Evolutionary conservation across 2,329 filamentous ascomycete species (phyloP).

Genomic region (Orbilia brochopaga): DNA sequence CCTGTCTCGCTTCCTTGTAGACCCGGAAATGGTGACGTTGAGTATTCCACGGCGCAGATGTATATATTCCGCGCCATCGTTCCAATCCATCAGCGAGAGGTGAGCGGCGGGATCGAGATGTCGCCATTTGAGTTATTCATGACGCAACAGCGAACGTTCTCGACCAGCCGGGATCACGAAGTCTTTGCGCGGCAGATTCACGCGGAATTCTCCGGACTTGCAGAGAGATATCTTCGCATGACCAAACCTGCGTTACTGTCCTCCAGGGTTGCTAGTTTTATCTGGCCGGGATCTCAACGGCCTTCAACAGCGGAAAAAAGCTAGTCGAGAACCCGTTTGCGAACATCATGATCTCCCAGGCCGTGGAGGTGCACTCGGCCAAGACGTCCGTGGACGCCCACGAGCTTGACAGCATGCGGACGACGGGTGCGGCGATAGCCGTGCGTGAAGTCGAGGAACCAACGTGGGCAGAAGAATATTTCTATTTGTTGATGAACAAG

Average conservation of each 20-base stretch:
- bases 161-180: slow-evolving; percentile 64
- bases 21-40: slow-evolving; percentile 50
- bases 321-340: slow-evolving; percentile 43
- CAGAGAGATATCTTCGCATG: slow-evolving; percentile 24
- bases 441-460: slow-evolving; percentile 42
- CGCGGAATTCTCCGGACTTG: slow-evolving; percentile 64
- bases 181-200: slow-evolving; percentile 68
- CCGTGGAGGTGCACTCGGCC: slow-evolving; percentile 43
- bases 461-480: slow-evolving; percentile 47
- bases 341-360: slow-evolving; percentile 49
- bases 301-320: slow-evolving; percentile 30
- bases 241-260: slow-evolving; percentile 26
- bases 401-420: slow-evolving; percentile 29
- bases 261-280: slow-evolving; percentile 8
- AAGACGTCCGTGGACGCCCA: slow-evolving; percentile 46
- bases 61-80: slow-evolving; percentile 68
- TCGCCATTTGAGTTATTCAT: slow-evolving; percentile 71
- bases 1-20: slow-evolving; percentile 61
- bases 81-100: slow-evolving; percentile 65
- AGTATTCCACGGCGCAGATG: slow-evolving; percentile 58
- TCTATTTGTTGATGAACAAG: slow-evolving; percentile 43
- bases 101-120: slow-evolving; percentile 61
- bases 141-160: slow-evolving; percentile 68
- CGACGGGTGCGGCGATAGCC: slow-evolving; percentile 21
- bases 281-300: slow-evolving; percentile 28